Conservation (phyloP, 495 filamentous ascomycete genomes). For the Sporormia fimetaria region DNA sequence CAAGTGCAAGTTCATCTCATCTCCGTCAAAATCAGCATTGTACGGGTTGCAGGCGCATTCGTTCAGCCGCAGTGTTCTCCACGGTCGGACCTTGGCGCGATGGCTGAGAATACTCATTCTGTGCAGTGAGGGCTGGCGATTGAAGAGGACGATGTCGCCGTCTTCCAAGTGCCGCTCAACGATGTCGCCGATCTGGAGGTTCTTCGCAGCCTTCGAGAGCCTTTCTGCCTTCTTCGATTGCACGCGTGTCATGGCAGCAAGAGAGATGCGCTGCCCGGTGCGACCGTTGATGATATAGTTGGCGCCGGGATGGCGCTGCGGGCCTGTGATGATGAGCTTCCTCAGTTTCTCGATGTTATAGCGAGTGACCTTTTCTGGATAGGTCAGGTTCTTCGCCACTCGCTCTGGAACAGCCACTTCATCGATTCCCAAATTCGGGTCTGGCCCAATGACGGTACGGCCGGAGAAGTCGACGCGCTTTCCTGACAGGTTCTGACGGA, state of each 20-base stretch:
- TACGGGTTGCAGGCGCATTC: constrained; percentile 98
- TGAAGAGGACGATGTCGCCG: constrained; percentile 94
- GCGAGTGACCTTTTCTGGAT: constrained; percentile 72
- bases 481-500: constrained; percentile 90
- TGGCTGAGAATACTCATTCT: constrained; percentile 96
- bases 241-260: constrained; percentile 46
- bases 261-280: constrained; percentile 44
- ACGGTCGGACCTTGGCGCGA: constrained; percentile 81
- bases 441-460: constrained; percentile 91
- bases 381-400: constrained; percentile 89
- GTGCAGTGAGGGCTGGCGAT: constrained; percentile 93
- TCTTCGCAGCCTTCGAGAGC: constrained; percentile 51
- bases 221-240: constrained; percentile 39
- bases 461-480: constrained; percentile 99
- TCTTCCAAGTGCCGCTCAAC: constrained; percentile 94
- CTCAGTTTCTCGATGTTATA: constrained; percentile 77
- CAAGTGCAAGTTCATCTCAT: constrained; percentile 98
- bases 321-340: constrained; percentile 58
- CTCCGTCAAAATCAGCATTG: constrained; percentile 98
- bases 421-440: constrained; percentile 87
- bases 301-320: constrained; percentile 72
- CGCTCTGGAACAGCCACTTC: constrained; percentile 83
- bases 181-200: constrained; percentile 70
- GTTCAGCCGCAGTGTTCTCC: constrained; percentile 93
- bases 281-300: constrained; percentile 58